A percentile compares a stretch with the other conserved stretches of the same genome.
These are phyloP conservation scores for Talaromyces funiculosus DNA, from an alignment of 2,329 filamentous ascomycete species.

Conservation along the genomic window DNA sequence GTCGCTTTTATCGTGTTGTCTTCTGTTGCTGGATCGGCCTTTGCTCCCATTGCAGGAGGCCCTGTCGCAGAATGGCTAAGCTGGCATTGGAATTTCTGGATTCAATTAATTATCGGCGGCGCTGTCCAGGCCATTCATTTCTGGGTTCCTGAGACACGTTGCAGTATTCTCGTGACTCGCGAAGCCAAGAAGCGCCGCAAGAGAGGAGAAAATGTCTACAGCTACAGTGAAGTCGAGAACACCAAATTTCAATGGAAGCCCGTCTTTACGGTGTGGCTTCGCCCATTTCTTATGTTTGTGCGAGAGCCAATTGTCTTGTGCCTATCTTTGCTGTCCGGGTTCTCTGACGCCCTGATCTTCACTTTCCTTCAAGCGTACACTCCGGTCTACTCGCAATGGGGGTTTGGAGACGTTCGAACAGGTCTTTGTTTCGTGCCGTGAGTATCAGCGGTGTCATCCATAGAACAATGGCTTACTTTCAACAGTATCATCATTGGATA, in stretches of 20 bases:
- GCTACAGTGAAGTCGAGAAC: conserved; percentile 63
- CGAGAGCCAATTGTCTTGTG: conserved; percentile 60
- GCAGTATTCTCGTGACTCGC: conserved; percentile 52
- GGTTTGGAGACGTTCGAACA: conserved; percentile 46
- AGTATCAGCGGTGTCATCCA: conserved; percentile 17
- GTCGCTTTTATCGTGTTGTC: conserved; percentile 57
- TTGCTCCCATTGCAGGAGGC: conserved; percentile 48
- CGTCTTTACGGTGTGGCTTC: conserved; percentile 52
- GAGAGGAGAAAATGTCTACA: conserved; percentile 59
- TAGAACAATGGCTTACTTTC: not conserved
- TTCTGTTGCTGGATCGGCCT: conserved; percentile 49
- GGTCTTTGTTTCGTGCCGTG: conserved; percentile 52
- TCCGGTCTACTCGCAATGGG: conserved; percentile 56
- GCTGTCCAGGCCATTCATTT: conserved; percentile 50
- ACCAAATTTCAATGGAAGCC: conserved; percentile 53
- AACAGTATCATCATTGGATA: conserved; percentile 51
- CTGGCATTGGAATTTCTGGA: conserved; percentile 61
- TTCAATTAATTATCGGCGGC: conserved; percentile 54
- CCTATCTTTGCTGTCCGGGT: conserved; percentile 58
- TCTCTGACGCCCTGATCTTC: conserved; percentile 61
- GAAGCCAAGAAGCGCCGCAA: conserved; percentile 53
- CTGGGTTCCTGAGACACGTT: conserved; percentile 52
- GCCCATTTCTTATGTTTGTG: conserved; percentile 60
- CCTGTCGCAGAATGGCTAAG: conserved; percentile 44
- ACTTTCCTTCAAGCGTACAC: conserved; percentile 60